Evolutionary conservation across 805 yeast species (phyloP).

Genomic region (Kluyveromyces dobzhanskii): DNA sequence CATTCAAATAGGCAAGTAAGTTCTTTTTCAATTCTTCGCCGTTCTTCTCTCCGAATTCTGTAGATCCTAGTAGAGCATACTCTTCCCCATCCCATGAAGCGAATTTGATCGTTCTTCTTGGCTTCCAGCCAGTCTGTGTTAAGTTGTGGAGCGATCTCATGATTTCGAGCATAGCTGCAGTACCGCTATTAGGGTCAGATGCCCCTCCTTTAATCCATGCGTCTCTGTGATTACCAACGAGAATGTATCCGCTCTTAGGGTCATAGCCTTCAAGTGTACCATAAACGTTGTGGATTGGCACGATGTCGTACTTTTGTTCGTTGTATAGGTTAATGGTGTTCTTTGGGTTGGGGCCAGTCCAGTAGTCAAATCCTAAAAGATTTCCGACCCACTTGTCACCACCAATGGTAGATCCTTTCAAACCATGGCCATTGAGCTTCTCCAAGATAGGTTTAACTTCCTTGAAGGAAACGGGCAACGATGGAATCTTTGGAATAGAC

Average conservation of each 20-base stretch:
- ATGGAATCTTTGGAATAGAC: slow-evolving; percentile 58
- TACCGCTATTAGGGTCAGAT: slow-evolving; percentile 71
- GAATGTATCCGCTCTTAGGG: slow-evolving; percentile 41
- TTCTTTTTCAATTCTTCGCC: slow-evolving; percentile 38
- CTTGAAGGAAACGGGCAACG: slow-evolving; percentile 55
- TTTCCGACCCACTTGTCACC: slow-evolving; percentile 39
- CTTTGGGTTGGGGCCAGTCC: slow-evolving; percentile 42
- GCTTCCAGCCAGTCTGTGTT: slow-evolving; percentile 51
- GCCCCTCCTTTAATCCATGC: slow-evolving; percentile 79
- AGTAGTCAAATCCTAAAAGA: slow-evolving; percentile 37
- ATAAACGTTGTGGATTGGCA: slow-evolving; percentile 55
- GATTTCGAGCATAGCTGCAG: slow-evolving; percentile 56
- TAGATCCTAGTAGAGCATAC: slow-evolving; percentile 64
- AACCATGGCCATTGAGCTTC: slow-evolving; percentile 51
- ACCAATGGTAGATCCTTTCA: slow-evolving; percentile 30
- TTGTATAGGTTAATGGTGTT: slow-evolving; percentile 46
- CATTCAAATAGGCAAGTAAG: slow-evolving; percentile 59
- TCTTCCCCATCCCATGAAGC: slow-evolving; percentile 87
- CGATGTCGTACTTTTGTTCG: slow-evolving; percentile 51
- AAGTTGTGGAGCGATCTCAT: slow-evolving; percentile 51
- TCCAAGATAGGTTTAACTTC: slow-evolving; percentile 58
- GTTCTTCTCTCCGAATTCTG: slow-evolving; percentile 66
- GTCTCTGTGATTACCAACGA: slow-evolving; percentile 72
- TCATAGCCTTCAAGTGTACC: slow-evolving; percentile 51
- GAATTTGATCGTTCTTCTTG: slow-evolving; percentile 52